Conservation (phyloP, 2,329 filamentous ascomycete genomes). For the Botrytis fragariae region DNA sequence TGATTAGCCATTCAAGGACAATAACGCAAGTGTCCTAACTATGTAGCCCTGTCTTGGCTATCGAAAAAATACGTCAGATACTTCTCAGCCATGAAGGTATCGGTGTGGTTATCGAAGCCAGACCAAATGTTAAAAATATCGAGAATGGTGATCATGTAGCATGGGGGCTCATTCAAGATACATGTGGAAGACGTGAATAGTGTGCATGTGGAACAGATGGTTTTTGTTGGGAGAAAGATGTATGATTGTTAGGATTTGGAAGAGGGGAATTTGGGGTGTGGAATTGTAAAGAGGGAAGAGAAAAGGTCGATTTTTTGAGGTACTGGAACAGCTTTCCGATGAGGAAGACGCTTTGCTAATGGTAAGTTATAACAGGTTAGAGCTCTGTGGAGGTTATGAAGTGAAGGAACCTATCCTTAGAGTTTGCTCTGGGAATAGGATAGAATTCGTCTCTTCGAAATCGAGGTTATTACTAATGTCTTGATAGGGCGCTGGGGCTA, state of each 20-base stretch:
- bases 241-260: background rate
- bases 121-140: accelerated
- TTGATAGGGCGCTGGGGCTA: background rate
- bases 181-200: background rate
- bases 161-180: background rate
- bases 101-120: background rate
- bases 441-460: no score
- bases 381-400: background rate
- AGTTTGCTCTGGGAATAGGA: no score
- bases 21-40: no score
- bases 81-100: no score
- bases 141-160: background rate
- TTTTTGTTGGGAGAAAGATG: background rate
- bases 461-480: no score
- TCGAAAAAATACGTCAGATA: no score
- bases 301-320: background rate
- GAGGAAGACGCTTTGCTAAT: background rate
- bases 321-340: background rate
- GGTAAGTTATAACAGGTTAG: background rate
- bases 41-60: no score
- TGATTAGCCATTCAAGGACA: no score
- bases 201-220: accelerated
- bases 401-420: no score
- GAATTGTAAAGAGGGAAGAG: background rate
- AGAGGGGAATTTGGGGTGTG: background rate